Evolutionary conservation across 2,329 filamentous ascomycete genomes (phyloP), one percentile per base, ranked within the genome.

Genomic region (Fusarium sp.): DNA sequence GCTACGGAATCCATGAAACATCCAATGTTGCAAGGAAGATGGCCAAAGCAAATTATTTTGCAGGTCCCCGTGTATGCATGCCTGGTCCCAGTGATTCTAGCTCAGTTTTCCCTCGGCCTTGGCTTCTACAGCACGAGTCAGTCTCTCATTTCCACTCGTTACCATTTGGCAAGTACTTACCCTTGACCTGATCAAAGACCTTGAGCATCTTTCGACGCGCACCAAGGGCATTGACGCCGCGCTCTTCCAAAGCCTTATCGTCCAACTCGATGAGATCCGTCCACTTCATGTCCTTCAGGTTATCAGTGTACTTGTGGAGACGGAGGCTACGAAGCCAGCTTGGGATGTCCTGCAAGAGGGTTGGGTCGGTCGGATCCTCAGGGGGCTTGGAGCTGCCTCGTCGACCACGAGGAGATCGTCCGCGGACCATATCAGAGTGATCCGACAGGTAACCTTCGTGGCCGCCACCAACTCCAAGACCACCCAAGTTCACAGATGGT

Each of bases 271-370:
- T 86, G 74, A 99, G 83, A 57, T 99, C 96, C 30, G 92, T 93
- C 96, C 96, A 99, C 77, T 96, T 94, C 86, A 98, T 90, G 77
- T 98, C 95, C 83, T 98, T 99, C 70, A 99, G 84, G 75, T 98
- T 97, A 74, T 99, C 96, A 10, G 96, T 99, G 82, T 99, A 99
- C 85, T 99, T 99, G 87, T 99, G 96, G 76, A 99, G 87, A 65
- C 96, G 91, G 78, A 98, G 87, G 80, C 94, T 98, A 79, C 96
- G 91, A 76, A 99, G 88, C 96, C 96, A 99, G 80, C 91, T 92
- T 58, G 96, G 95, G 73, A 99, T 98, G 78, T 99, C 96, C 82
- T 97, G 93, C 74, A 99, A 87, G 65, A 99, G 88, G 43, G 88
- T 90, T 15, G 93, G 92, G 80, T 99, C 96, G 18, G 95, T 98